These are phyloP conservation scores for Penicillium cataractarum DNA, from an alignment of 495 filamentous ascomycete species.

Conservation along the genomic window DNA sequence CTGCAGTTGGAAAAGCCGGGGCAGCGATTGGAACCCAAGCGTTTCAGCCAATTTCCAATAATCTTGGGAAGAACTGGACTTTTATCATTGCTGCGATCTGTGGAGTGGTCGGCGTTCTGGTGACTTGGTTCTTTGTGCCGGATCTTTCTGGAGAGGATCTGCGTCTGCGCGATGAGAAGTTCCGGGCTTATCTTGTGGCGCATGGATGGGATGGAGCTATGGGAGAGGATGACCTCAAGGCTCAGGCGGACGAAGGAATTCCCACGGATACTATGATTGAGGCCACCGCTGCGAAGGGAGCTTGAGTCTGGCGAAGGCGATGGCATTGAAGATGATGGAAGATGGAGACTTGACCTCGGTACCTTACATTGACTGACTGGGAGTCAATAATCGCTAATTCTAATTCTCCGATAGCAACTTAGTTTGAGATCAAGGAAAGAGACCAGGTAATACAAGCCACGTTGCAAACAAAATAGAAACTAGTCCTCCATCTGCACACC, in stretches of 20 bases:
- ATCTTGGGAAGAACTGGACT: slow-evolving; percentile 53
- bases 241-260: slow-evolving; percentile 33
- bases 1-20: slow-evolving; percentile 56
- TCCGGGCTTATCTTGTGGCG: slow-evolving; percentile 49
- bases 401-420: no score
- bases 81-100: slow-evolving; percentile 58
- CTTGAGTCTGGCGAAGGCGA: not conserved
- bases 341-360: not conserved
- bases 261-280: not conserved
- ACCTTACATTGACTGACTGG: not conserved
- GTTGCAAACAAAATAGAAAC: not conserved
- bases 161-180: slow-evolving; percentile 43
- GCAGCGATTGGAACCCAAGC: slow-evolving; percentile 57
- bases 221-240: slow-evolving; percentile 46
- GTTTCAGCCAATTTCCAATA: slow-evolving; percentile 48
- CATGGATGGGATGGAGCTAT: slow-evolving; percentile 54
- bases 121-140: slow-evolving; percentile 56
- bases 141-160: slow-evolving; percentile 51
- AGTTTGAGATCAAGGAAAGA: no score
- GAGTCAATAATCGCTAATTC: not conserved
- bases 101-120: slow-evolving; percentile 52
- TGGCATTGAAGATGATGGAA: not conserved
- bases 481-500: not conserved
- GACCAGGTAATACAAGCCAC: not conserved
- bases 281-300: not conserved